Conservation (phyloP, 176 grass and related monocot genomes). For the Tillandsia leiboldiana region DNA sequence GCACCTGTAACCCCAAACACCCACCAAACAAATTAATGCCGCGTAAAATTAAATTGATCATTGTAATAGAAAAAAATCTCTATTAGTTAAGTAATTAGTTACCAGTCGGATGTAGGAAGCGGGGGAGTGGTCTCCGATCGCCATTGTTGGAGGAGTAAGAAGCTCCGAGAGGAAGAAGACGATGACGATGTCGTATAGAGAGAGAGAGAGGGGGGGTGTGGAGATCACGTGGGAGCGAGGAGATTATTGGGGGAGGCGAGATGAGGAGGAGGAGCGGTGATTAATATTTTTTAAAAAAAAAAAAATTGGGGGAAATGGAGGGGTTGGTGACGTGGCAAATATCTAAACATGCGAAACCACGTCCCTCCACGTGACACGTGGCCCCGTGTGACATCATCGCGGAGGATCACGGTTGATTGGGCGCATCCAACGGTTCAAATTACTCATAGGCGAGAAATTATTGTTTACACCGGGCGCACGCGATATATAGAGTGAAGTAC, state of each 20-base stretch:
- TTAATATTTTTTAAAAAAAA: not conserved
- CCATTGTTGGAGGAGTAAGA: conserved; percentile 20
- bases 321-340: not conserved
- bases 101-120: conserved; percentile 75
- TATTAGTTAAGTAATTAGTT: not conserved
- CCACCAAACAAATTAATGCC: not conserved
- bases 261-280: conserved; percentile 5
- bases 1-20: conserved; percentile 30
- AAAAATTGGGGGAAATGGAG: not conserved
- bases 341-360: conserved; percentile 29
- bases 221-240: conserved; percentile 40
- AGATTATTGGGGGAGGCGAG: conserved; percentile 36
- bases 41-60: not conserved
- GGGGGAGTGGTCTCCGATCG: conserved; percentile 36
- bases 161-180: not conserved
- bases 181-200: not conserved
- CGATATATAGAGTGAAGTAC: too few species aligned
- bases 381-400: conserved; percentile 3
- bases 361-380: conserved; percentile 63
- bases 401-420: not conserved
- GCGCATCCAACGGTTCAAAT: not conserved
- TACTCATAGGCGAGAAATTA: too few species aligned
- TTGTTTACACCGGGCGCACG: too few species aligned
- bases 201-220: not conserved
- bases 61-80: too few species aligned